phyloP scores from a whole-genome alignment of 2,329 filamentous ascomycete species.

The Colletotrichum simmondsii region DNA sequence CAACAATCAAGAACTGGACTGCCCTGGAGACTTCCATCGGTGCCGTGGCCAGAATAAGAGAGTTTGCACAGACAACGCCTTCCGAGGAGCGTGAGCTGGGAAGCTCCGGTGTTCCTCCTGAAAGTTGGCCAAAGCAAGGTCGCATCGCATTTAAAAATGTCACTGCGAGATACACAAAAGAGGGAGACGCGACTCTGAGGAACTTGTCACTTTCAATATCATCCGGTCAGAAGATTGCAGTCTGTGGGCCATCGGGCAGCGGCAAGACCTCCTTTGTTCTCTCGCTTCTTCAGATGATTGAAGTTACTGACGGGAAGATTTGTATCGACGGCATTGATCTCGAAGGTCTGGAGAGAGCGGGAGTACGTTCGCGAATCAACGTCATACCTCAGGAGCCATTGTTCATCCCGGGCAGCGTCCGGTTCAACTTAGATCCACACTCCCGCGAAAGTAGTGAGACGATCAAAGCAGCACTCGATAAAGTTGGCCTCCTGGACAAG shows the following conservation, averaged over 20 bases:
- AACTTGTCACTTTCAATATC: constrained; percentile 34
- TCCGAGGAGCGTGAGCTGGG: constrained; percentile 39
- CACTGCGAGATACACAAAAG: constrained; percentile 40
- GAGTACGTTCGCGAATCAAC: constrained; percentile 47
- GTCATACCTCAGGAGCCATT: constrained; percentile 63
- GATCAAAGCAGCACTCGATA: constrained; percentile 56
- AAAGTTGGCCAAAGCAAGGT: constrained; percentile 42
- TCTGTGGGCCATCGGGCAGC: constrained; percentile 48
- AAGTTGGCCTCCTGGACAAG: constrained; percentile 56
- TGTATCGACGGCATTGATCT: constrained; percentile 55
- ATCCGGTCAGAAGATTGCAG: constrained; percentile 42
- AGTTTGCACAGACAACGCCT: constrained; percentile 35
- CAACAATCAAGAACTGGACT: constrained; percentile 28
- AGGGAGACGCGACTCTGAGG: constrained; percentile 37
- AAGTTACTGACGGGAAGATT: constrained; percentile 54
- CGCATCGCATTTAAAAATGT: constrained; percentile 41
- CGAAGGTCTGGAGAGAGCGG: constrained; percentile 35
- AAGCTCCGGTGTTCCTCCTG: constrained; percentile 9
- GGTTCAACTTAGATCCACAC: constrained; percentile 60
- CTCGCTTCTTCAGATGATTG: constrained; percentile 58
- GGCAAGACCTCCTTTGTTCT: constrained; percentile 50
- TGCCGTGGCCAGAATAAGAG: constrained; percentile 9
- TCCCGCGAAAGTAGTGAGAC: constrained; percentile 49
- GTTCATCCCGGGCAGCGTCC: constrained; percentile 58
- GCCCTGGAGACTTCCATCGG: constrained; percentile 36